Base-by-base conservation (phyloP, 495 filamentous ascomycete genomes). In the Hypoxylon cercidicola region DNA sequence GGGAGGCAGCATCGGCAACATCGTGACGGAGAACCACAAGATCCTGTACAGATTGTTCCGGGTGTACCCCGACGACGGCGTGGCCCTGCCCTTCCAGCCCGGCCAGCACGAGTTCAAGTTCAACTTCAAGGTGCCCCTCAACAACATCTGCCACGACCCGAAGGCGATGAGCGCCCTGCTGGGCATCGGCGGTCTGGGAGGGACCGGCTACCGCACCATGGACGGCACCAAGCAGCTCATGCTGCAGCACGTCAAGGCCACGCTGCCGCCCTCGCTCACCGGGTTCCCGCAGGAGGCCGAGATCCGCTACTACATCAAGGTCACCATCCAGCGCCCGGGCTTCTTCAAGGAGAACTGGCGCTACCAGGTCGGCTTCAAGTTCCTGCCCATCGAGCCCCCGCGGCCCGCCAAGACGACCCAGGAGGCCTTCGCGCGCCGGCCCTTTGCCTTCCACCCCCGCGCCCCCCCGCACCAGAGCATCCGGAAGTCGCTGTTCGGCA, bases 301-400 rank as follows among this genome's bases (percentile, higher is more conserved):
- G 74, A 94, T 99, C 55, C 85, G 87, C 66, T 99, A 99, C 73
- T 98, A 90, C 62, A 81, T 97, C 60, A 99, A 99, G 72, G 93
- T 87, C 11, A 99, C 95, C 0, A 87, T 98, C 1, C 87, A 90
- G 57, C 82, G 93, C 23, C 90, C 91, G 0, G 84, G 89, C 19
- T 84, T 96, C 62, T 94, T 92, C 74, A 90, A 91, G 70, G 92
- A 94, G 75, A 97, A 96, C 68, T 89, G 90, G 74, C 81, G 93
- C 20, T 78, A 78, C 57, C 74, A 79, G 60, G 57, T 77, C 48
- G 81, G 81, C 23, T 78, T 99, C 72, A 93, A 90, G 40, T 97
- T 99, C 73, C 81, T 97, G 7, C 95, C 95, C 5, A 93, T 98
- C 70, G 95, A 99, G 70, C 92, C 92, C 1, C 93, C 93, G 7